Evolutionary conservation across 768 basidiomycete genomes (phyloP), one percentile per base, ranked within the genome.

Genomic region (Mycena kentingensis): DNA sequence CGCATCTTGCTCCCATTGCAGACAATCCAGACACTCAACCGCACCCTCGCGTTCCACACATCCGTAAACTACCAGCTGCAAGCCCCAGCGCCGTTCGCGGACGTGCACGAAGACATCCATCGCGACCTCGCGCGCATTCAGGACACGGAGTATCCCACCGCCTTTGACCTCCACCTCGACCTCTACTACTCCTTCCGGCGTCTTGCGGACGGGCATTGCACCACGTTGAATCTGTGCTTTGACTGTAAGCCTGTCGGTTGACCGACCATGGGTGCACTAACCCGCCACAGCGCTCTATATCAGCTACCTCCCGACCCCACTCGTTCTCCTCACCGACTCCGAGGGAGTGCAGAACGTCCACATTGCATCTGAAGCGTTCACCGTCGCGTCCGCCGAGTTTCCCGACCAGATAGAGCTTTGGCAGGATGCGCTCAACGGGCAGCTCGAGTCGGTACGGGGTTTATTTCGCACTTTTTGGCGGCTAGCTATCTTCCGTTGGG

Each of bases 11-110:
- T 46, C 25, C n/a, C 21, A 8, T 22, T 32, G 18, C 52, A 84
- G 82, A 76, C 80, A 43, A 70, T 84, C 29, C 78, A 84, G 54
- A 80, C 81, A 8, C 69, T 83, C 37, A 83, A 73, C 59, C 82
- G 79, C 62, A 80, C 80, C 0, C 63, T 84, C 8, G 75, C 78
- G 13, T 84, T 86, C 61, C 83, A 84, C 60, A 80, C 82, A 0
- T 84, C 83, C 3, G 75, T 78, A 22, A 84, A 83, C 68, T 84
- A 84, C 51, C 77, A 83, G 64, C 72, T 80, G 36, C 68, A 70
- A 46, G 82, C 83, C 1, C 81, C 82, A 1, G 61, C 66, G 19
- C 83, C 83, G 5, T 84, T 81, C 60, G 63, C 68, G 2, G 80
- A 82, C 50, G 81, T 85, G 6, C 81, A 83, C 50, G 81, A 82